Evolutionary conservation across 345 rosid species (phyloP).

Genomic region (Eucalyptus pumila): DNA sequence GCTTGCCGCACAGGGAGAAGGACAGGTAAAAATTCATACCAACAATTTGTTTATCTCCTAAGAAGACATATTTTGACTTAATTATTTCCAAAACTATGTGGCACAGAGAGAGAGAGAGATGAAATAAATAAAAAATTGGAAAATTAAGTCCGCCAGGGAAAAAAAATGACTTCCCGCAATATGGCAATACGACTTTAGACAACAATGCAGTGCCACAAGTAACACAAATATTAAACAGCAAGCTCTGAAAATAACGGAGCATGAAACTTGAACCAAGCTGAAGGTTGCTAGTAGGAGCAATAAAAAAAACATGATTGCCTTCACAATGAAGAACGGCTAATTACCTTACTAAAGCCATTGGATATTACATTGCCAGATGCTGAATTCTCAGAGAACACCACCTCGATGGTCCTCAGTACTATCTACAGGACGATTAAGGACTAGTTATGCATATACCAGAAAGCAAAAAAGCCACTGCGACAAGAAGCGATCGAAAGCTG

Average conservation of each 20-base stretch:
- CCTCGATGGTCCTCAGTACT: constrained; percentile 37
- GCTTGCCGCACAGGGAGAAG: background rate
- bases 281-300: background rate
- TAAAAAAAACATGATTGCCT: background rate
- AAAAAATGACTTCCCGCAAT: background rate
- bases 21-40: background rate
- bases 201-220: background rate
- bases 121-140: background rate
- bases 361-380: constrained; percentile 26
- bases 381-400: constrained; percentile 1
- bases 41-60: background rate
- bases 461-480: background rate
- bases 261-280: background rate
- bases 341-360: constrained; percentile 50
- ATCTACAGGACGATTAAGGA: constrained; percentile 16
- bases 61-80: background rate
- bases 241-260: background rate
- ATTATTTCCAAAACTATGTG: background rate
- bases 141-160: background rate
- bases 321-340: background rate
- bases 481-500: background rate
- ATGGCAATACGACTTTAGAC: background rate
- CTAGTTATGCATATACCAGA: background rate
- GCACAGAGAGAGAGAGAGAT: background rate
- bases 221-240: background rate